Percentiles rank a stretch among this genome's conserved stretches.
Conservation (phyloP, 441 rosid species). For the Arabidopsis hybrid region DNA sequence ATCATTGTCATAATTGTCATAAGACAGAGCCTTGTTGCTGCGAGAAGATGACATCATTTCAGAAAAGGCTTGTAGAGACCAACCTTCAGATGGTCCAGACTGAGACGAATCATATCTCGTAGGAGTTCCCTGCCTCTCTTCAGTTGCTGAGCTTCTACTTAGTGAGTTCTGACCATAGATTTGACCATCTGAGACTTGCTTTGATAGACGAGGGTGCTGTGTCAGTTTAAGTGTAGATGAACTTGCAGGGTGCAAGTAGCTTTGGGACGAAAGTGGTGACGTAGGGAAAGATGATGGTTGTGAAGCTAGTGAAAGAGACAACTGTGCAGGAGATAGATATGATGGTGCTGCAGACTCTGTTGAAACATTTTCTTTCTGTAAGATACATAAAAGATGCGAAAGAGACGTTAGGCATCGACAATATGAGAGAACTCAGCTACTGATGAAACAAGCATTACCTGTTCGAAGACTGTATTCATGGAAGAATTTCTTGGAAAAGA, state of each 20-base stretch:
- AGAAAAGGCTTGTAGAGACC: conserved; percentile 87
- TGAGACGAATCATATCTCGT: conserved; percentile 53
- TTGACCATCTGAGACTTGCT: conserved; percentile 58
- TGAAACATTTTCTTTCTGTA: conserved; percentile 62
- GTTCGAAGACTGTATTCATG: conserved; percentile 67
- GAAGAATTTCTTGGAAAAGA: conserved; percentile 68
- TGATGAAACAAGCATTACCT: conserved; percentile 55
- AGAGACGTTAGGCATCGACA: conserved; percentile 34
- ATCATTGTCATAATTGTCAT: conserved; percentile 51
- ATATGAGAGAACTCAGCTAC: conserved; percentile 25
- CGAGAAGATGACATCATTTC: conserved; percentile 80
- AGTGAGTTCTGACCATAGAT: conserved; percentile 58
- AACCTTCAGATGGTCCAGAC: conserved; percentile 78
- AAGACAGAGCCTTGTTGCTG: conserved; percentile 63
- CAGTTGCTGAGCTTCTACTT: conserved; percentile 55
- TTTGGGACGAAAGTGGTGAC: conserved; percentile 64
- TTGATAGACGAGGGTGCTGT: conserved; percentile 49
- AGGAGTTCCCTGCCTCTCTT: conserved; percentile 55
- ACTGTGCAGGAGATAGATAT: conserved; percentile 58
- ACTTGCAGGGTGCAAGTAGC: conserved; percentile 55
- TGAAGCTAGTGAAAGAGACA: conserved; percentile 71
- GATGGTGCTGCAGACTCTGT: conserved; percentile 55
- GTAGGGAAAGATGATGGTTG: conserved; percentile 63
- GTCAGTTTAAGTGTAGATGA: conserved; percentile 56
- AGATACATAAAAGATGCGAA: conserved; percentile 9